Percentiles rank a stretch among this genome's conserved stretches.
phyloP scores from a whole-genome alignment of 257 asterid species.

The Orobanche coerulescens region DNA sequence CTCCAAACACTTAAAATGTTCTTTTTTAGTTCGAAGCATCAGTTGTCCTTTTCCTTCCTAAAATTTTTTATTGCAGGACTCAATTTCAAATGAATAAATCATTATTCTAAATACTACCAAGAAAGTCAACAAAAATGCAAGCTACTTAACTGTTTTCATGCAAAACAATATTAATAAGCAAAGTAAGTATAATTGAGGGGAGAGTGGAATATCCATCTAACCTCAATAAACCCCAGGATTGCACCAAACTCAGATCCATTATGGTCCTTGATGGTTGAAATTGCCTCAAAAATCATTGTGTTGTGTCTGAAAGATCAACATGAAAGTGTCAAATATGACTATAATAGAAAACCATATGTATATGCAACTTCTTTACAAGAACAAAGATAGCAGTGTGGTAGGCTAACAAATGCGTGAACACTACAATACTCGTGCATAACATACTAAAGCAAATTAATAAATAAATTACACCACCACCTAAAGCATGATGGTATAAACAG shows the following conservation, averaged over 20 bases:
- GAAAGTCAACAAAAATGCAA: too few relatives aligned
- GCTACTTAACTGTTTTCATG: too few relatives aligned
- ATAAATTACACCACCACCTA: too few relatives aligned
- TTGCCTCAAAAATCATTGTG: slow-evolving; percentile 55
- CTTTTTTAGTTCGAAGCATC: too few relatives aligned
- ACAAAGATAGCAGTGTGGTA: background rate
- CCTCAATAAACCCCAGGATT: slow-evolving; percentile 50
- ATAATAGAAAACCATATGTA: slow-evolving; percentile 11
- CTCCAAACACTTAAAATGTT: too few relatives aligned
- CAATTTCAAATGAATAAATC: background rate
- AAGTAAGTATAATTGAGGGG: too few relatives aligned
- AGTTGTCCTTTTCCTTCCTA: too few relatives aligned
- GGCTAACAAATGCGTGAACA: background rate
- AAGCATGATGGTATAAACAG: background rate
- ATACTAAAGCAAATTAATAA: slow-evolving; percentile 6
- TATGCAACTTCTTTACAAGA: slow-evolving; percentile 3
- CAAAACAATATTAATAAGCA: too few relatives aligned
- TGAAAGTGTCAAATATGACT: slow-evolving; percentile 16
- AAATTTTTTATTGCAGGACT: background rate
- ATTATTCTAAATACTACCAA: slow-evolving; percentile 4
- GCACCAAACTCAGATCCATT: slow-evolving; percentile 42
- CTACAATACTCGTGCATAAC: background rate
- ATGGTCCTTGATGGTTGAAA: slow-evolving; percentile 36
- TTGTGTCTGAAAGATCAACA: slow-evolving; percentile 30
- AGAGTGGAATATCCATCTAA: slow-evolving; percentile 22